These are phyloP conservation scores for Colletotrichum brevisporum DNA, from an alignment of 2,329 filamentous ascomycete genomes.

Conservation along the genomic window DNA sequence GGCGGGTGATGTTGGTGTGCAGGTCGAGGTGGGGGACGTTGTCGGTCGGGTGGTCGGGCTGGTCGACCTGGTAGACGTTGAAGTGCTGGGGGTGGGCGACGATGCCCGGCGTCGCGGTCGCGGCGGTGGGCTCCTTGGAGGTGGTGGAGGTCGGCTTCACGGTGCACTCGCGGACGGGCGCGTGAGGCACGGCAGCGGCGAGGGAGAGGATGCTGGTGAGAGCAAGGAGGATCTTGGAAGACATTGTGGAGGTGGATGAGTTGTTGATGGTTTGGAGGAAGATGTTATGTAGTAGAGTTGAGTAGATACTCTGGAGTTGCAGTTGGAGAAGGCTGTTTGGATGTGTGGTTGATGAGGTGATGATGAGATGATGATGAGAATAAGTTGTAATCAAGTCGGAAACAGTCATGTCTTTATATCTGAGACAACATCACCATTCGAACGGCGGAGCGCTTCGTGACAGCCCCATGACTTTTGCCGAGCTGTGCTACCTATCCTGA, in stretches of 20 bases:
- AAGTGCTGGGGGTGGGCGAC: conserved; percentile 34
- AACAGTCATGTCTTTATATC: conserved; percentile 13
- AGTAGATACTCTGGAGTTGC: background rate
- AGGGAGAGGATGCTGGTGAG: conserved; percentile 15
- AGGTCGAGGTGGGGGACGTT: conserved; percentile 44
- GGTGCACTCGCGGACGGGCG: conserved; percentile 9
- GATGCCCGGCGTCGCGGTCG: conserved; percentile 4
- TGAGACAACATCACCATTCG: background rate
- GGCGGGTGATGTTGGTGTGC: conserved; percentile 44
- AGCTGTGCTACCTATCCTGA: background rate
- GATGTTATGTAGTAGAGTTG: background rate
- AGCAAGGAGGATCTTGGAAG: conserved; percentile 19
- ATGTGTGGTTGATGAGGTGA: conserved; percentile 7
- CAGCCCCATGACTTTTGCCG: background rate
- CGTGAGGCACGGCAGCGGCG: conserved; percentile 1
- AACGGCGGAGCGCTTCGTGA: background rate
- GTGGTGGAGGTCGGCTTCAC: background rate
- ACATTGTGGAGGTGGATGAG: conserved; percentile 10
- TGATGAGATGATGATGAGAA: background rate
- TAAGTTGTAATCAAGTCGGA: background rate
- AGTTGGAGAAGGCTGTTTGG: background rate
- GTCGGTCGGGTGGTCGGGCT: conserved; percentile 18
- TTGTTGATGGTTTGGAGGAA: background rate
- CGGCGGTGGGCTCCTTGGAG: background rate
- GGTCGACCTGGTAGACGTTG: conserved; percentile 32